Conservation (phyloP, 768 basidiomycete species). For the Cyclocybe cylindracea region DNA sequence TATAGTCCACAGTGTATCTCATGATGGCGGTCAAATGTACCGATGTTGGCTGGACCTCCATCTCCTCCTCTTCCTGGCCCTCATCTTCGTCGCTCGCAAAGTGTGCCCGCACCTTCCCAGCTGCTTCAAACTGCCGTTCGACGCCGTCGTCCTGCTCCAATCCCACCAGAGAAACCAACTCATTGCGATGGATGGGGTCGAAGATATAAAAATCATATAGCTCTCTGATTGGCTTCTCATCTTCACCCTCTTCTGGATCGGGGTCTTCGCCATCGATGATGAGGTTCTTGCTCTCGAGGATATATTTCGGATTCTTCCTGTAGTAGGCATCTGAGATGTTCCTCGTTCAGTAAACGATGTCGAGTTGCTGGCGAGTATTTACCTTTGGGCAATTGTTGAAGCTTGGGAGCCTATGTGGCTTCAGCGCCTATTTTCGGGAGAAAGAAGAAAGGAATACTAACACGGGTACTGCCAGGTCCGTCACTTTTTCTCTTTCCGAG, state of each 20-base stretch:
- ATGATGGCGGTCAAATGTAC: constrained; percentile 50
- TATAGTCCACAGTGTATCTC: constrained; percentile 52
- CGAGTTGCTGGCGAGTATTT: not conserved
- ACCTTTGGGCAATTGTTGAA: constrained; percentile 18
- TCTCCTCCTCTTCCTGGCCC: constrained; percentile 54
- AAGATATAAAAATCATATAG: constrained; percentile 64
- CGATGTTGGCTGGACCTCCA: constrained; percentile 34
- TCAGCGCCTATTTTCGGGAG: not conserved
- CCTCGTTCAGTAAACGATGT: not conserved
- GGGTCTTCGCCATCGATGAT: constrained; percentile 35
- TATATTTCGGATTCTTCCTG: constrained; percentile 27
- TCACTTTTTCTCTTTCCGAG: constrained; percentile 21
- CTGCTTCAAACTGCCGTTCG: constrained; percentile 49
- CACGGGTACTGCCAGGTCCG: constrained; percentile 16
- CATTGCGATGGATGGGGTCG: constrained; percentile 46
- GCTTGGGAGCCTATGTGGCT: constrained; percentile 27
- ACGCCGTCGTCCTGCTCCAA: constrained; percentile 45
- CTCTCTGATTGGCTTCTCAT: constrained; percentile 55
- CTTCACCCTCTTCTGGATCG: constrained; percentile 28
- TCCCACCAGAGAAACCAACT: constrained; percentile 47
- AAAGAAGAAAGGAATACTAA: constrained; percentile 6
- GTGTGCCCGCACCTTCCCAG: constrained; percentile 50
- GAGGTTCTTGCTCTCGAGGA: constrained; percentile 35
- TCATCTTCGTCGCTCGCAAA: constrained; percentile 61
- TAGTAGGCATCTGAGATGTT: constrained; percentile 41